Percentiles rank a stretch among this genome's conserved stretches.
Evolutionary conservation across 257 asterid genomes (phyloP).

Genomic region (Solanum rostratum): DNA sequence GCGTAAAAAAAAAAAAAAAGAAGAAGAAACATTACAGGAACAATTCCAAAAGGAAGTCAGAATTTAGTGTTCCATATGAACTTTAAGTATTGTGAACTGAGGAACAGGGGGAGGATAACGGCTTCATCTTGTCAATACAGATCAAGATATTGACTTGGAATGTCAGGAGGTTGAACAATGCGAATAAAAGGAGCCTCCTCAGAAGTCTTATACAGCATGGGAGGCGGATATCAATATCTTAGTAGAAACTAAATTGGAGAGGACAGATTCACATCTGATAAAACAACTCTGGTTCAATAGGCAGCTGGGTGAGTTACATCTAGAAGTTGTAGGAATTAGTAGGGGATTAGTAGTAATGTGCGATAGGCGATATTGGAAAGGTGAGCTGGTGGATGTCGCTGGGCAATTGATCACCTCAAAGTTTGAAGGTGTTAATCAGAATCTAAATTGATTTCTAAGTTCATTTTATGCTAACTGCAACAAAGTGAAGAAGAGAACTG

Average conservation of each 20-base stretch:
- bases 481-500: neutral
- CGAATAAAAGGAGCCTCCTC: neutral
- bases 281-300: neutral
- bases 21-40: neutral
- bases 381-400: neutral
- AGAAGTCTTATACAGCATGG: neutral
- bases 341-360: neutral
- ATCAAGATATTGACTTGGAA: neutral
- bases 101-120: neutral
- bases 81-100: neutral
- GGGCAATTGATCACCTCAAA: neutral
- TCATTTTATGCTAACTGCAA: neutral
- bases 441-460: neutral
- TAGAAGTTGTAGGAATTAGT: neutral
- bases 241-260: too few species aligned
- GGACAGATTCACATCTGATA: neutral
- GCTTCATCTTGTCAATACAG: neutral
- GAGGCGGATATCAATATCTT: neutral
- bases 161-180: neutral
- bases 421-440: neutral
- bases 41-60: neutral
- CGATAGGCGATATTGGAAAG: neutral
- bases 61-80: neutral
- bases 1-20: too few species aligned
- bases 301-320: neutral